These are phyloP conservation scores for Citrus sp. DNA, from an alignment of 345 rosid genomes.

Conservation along the genomic window DNA sequence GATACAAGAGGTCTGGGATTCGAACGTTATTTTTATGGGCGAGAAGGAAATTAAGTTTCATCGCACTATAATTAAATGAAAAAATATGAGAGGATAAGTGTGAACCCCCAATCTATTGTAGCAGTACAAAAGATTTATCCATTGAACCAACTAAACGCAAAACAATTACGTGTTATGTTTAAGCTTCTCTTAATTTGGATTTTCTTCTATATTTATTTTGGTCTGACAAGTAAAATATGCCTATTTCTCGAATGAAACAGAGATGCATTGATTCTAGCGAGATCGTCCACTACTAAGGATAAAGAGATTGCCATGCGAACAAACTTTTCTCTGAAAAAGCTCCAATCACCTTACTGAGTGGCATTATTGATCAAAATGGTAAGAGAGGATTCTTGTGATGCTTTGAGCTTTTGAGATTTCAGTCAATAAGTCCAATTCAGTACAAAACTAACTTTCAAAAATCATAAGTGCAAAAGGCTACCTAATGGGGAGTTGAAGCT, in stretches of 20 bases:
- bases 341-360: neutral
- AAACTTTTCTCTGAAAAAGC: neutral
- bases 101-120: neutral
- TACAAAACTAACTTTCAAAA: neutral
- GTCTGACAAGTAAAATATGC: neutral
- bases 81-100: too few relatives aligned
- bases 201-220: neutral
- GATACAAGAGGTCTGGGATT: too few relatives aligned
- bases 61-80: too few relatives aligned
- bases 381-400: neutral
- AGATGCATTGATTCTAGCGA: neutral
- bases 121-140: neutral
- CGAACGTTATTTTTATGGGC: too few relatives aligned
- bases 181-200: neutral
- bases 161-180: neutral
- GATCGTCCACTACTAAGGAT: neutral
- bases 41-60: too few relatives aligned
- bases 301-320: neutral
- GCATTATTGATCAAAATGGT: neutral
- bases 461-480: neutral
- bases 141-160: neutral
- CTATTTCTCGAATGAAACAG: neutral
- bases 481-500: neutral
- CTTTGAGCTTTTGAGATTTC: too few relatives aligned
- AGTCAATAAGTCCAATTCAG: neutral